phyloP scores from a whole-genome alignment of 2,329 filamentous ascomycete genomes.

The Hysterium pulicare region DNA sequence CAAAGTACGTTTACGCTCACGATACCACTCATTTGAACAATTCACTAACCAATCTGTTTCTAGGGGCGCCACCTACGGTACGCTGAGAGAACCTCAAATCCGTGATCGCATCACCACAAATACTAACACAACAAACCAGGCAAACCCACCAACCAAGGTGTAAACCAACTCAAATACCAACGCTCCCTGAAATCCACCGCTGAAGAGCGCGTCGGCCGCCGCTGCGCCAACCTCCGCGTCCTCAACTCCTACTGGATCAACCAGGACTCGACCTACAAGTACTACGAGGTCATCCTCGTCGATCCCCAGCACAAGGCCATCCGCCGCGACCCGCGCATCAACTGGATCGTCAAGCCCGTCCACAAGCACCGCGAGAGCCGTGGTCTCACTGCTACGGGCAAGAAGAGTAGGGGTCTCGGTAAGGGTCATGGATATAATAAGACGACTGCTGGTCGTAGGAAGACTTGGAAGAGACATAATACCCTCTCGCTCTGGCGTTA shows the following conservation, averaged over 20 bases:
- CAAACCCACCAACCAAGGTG: slow-evolving; percentile 99
- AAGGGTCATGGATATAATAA: slow-evolving; percentile 99
- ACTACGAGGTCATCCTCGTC: slow-evolving; percentile 99
- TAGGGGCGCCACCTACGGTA: slow-evolving; percentile 95
- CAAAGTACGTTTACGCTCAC: slow-evolving; percentile 53
- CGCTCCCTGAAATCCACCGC: slow-evolving; percentile 95
- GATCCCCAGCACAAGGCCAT: slow-evolving; percentile 99
- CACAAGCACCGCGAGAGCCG: slow-evolving; percentile 99
- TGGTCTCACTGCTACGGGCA: slow-evolving; percentile 96
- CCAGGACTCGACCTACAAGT: slow-evolving; percentile 99
- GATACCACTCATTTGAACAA: neutral
- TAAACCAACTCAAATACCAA: slow-evolving; percentile 99
- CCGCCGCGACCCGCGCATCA: slow-evolving; percentile 98
- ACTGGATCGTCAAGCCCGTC: slow-evolving; percentile 99
- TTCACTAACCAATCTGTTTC: slow-evolving; percentile 41
- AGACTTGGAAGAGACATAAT: slow-evolving; percentile 99
- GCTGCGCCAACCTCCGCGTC: slow-evolving; percentile 97
- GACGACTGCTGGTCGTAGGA: slow-evolving; percentile 92
- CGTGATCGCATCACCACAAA: slow-evolving; percentile 2
- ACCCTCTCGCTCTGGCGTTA: slow-evolving; percentile 98
- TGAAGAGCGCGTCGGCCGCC: slow-evolving; percentile 99
- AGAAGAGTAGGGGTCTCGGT: slow-evolving; percentile 99
- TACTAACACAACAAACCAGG: slow-evolving; percentile 54
- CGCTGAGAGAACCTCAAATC: slow-evolving; percentile 34
- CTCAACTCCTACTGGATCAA: slow-evolving; percentile 99